phyloP scores from a whole-genome alignment of 345 rosid genomes.

The Kernera saxatilis region DNA sequence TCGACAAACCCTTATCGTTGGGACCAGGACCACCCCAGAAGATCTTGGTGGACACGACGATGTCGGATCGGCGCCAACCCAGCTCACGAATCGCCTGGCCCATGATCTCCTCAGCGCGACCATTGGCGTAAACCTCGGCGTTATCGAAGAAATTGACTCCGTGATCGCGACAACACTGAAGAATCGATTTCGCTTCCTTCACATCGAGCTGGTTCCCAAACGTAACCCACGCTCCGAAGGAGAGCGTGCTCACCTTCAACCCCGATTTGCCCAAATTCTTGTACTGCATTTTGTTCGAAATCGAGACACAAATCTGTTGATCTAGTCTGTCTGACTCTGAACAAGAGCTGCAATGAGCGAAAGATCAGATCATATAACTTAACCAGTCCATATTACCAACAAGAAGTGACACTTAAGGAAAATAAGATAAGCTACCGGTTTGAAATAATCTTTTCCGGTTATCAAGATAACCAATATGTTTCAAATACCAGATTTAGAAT shows the following conservation, averaged over 20 bases:
- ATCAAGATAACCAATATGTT: neutral
- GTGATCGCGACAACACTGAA: constrained; percentile 82
- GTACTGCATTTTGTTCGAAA: constrained; percentile 61
- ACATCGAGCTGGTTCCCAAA: constrained; percentile 98
- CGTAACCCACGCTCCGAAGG: constrained; percentile 92
- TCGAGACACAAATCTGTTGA: neutral
- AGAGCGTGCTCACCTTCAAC: constrained; percentile 83
- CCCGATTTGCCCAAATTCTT: constrained; percentile 88
- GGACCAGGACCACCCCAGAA: constrained; percentile 99
- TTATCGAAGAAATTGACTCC: constrained; percentile 99
- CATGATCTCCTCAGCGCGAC: constrained; percentile 98
- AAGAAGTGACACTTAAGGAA: neutral
- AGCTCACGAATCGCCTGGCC: constrained; percentile 94
- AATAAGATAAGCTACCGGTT: constrained; percentile 3
- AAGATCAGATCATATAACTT: neutral
- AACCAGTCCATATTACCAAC: neutral
- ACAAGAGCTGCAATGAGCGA: neutral
- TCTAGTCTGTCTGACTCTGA: neutral
- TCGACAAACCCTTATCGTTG: constrained; percentile 81
- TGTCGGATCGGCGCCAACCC: constrained; percentile 95
- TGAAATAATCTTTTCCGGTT: constrained; percentile 11
- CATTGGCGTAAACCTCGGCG: constrained; percentile 97
- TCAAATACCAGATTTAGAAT: neutral
- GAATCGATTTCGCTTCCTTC: constrained; percentile 86
- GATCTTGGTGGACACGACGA: constrained; percentile 92